Evolutionary conservation across 148 eudicot species (phyloP), one percentile per base, ranked within the genome.

Genomic region (Chenopodium quinoa): DNA sequence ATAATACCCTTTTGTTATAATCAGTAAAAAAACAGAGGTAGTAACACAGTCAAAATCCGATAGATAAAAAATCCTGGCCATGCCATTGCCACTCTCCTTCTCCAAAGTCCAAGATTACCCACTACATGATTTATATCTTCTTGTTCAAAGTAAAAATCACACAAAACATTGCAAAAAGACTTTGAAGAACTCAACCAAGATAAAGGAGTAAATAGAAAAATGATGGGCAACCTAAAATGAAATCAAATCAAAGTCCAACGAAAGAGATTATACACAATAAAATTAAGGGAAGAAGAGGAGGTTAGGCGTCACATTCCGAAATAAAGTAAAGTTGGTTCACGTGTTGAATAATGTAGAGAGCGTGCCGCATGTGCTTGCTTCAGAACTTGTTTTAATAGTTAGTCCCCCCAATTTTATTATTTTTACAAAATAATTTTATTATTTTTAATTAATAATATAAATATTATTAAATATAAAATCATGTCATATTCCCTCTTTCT

Each of bases 321-420:
- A 56, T 14, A 83, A 73, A 80, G 84, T 73, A 80, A 86, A 68
- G 79, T 46, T 46, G 16, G 4, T 80, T 86, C 89, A 86, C 89
- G 82, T 81, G 86, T 86, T 50, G 80, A 79, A 84, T 86, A 73
- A 62, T 81, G 86, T 86, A 68, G 67, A 78, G 82, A 81, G 84
- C 86, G 86, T 84, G 89, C 86, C 54, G 75, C 89, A 86, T 82
- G 89, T 86, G 89, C 81, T 81, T 70, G n/a, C 71, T 81, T 84
- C 86, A 81, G 89, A 69, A 22, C 54, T 52, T 83, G 83, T 71
- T 80, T 27, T 16, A 66, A 25, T 29, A 46, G 31, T 73, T 79
- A 54, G 48, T 32, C 46, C 27, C 50, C 48, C 65, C 19, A 0
- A 10, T 17, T 12, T 12, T 22, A 54, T 54, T 23, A 23, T 31